phyloP scores from a whole-genome alignment of 805 yeast species.

The Nakazawaea molendinolei region DNA sequence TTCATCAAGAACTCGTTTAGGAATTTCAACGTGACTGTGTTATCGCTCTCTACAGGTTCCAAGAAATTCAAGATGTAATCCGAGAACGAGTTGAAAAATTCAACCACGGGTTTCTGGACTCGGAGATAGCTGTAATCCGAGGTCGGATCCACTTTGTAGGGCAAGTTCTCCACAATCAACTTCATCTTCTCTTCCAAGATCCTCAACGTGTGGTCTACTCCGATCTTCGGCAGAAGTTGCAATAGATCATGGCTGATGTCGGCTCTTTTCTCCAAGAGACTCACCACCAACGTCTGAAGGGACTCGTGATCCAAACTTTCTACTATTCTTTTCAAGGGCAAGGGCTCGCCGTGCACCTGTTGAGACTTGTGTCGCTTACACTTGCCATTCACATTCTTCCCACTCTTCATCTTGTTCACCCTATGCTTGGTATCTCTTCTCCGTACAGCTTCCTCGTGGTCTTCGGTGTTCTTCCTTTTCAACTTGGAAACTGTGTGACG shows the following conservation, averaged over 20 bases:
- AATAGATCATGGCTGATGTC: constrained; percentile 47
- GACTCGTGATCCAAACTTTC: constrained; percentile 59
- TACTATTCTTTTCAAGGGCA: constrained; percentile 58
- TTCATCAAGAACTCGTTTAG: constrained; percentile 51
- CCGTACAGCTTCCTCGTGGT: not conserved
- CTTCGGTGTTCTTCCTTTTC: constrained; percentile 3
- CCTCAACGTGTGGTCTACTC: constrained; percentile 43
- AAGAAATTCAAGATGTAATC: constrained; percentile 69
- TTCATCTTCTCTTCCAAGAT: constrained; percentile 41
- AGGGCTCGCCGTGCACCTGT: constrained; percentile 45
- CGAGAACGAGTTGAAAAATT: constrained; percentile 61
- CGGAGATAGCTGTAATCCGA: constrained; percentile 75
- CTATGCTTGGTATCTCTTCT: not conserved
- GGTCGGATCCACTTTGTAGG: constrained; percentile 67
- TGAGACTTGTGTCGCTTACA: constrained; percentile 28
- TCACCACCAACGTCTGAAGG: constrained; percentile 44
- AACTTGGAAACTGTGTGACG: not conserved
- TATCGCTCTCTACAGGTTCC: constrained; percentile 60
- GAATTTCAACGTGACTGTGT: constrained; percentile 50
- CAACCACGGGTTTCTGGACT: constrained; percentile 60
- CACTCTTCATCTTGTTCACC: not conserved
- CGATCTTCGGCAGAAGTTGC: constrained; percentile 50
- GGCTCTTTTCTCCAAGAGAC: constrained; percentile 54
- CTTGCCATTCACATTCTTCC: too few relatives aligned
- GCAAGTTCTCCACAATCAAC: constrained; percentile 44